A percentile compares a stretch with the other conserved stretches of the same genome.
Evolutionary conservation across 2,329 filamentous ascomycete genomes (phyloP).

Genomic region (Trichoderma sp.): DNA sequence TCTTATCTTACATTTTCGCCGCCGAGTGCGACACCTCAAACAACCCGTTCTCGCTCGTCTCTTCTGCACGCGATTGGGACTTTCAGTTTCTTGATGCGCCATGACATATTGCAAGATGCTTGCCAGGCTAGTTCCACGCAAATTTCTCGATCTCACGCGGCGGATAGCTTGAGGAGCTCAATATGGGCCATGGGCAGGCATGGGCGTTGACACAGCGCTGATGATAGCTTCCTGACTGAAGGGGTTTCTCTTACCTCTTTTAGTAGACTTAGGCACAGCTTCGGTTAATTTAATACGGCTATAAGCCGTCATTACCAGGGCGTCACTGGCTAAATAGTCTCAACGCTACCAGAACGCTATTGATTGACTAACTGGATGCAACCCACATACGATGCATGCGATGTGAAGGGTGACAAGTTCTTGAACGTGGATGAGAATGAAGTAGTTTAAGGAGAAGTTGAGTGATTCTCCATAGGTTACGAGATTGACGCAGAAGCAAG

Average conservation of each 20-base stretch:
- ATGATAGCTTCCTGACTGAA: too few relatives aligned
- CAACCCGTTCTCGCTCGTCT: conserved; percentile 3
- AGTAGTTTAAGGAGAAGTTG: background rate
- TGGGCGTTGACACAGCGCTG: background rate
- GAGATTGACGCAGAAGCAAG: background rate
- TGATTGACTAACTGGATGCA: background rate
- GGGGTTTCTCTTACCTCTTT: background rate
- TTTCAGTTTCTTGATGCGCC: background rate
- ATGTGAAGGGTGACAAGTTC: background rate
- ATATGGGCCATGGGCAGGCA: background rate
- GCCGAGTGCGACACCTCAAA: conserved; percentile 1
- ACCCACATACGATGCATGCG: background rate
- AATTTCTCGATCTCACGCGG: background rate
- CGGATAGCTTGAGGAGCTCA: background rate
- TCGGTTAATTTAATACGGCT: background rate
- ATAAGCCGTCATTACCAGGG: background rate
- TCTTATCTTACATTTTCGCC: conserved; percentile 11
- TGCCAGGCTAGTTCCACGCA: background rate
- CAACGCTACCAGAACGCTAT: background rate
- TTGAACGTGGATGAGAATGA: background rate
- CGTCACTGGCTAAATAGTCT: background rate
- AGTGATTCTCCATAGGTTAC: background rate
- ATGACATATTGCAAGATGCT: background rate
- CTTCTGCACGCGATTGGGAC: background rate
- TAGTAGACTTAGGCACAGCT: conserved; percentile 1